phyloP scores from a whole-genome alignment of 2,329 filamentous ascomycete genomes.

The Cladosporium sp. region DNA sequence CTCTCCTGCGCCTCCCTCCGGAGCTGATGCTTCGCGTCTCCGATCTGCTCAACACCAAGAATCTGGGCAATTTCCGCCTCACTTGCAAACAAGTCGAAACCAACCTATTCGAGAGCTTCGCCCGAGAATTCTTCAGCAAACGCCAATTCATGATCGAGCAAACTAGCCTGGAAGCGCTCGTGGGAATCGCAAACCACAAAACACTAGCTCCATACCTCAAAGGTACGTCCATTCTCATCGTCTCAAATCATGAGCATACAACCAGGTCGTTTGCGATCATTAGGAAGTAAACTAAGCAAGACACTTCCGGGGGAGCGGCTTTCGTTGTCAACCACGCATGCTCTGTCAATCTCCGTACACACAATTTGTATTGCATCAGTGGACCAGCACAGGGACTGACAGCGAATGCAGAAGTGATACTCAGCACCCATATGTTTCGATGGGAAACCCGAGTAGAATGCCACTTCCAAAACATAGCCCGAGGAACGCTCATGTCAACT shows the following conservation, averaged over 20 bases:
- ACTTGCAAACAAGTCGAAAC: conserved; percentile 53
- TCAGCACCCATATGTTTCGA: background rate
- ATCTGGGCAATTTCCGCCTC: conserved; percentile 52
- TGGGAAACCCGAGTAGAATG: conserved; percentile 3
- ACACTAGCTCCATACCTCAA: conserved; percentile 38
- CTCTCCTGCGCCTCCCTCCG: conserved; percentile 42
- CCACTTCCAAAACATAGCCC: conserved; percentile 17
- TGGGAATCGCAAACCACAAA: conserved; percentile 38
- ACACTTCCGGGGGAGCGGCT: too few relatives aligned
- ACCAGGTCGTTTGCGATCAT: too few relatives aligned
- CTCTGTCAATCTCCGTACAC: too few relatives aligned
- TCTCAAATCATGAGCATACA: too few relatives aligned
- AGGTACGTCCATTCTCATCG: conserved; percentile 32
- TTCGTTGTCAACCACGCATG: too few relatives aligned
- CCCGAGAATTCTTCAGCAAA: conserved; percentile 59
- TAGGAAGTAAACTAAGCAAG: too few relatives aligned
- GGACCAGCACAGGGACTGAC: conserved; percentile 9
- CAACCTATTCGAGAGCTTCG: conserved; percentile 52
- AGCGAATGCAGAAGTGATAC: background rate
- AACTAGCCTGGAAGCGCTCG: conserved; percentile 51
- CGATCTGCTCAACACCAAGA: conserved; percentile 48
- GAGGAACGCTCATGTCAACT: conserved; percentile 30
- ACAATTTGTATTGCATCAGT: too few relatives aligned
- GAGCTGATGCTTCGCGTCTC: conserved; percentile 57
- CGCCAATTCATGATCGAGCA: conserved; percentile 61